Base-by-base conservation (phyloP, 768 basidiomycete species). In the Tephrocybe sp. region DNA sequence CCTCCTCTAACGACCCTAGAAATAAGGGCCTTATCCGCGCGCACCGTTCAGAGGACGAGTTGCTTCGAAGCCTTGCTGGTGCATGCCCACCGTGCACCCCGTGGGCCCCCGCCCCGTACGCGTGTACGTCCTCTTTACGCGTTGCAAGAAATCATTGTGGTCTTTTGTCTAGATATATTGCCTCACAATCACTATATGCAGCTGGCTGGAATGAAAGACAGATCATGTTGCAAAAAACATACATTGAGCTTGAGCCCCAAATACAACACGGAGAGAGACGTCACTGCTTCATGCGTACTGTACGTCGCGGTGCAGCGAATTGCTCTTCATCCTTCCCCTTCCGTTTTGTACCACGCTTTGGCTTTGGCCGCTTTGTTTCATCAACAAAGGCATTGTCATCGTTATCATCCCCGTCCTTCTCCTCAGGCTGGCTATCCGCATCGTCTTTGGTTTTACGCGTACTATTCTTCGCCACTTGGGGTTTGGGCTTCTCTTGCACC, bases 41-140 rank as follows among this genome's bases (percentile, higher is more conserved):
- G n/a, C 55, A 87, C 82, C 19, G 82, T 98, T 22, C 89, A 91
- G 65, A 79, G 97, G 38, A 99, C 97, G n/a, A 93, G 90, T 69
- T 86, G 80, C 57, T 78, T 98, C 32, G 87, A 92, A 59, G 93
- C 94, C n/a, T n/a, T n/a, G n/a, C n/a, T n/a, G n/a, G n/a, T n/a
- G n/a, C n/a, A n/a, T n/a, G n/a, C n/a, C n/a, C n/a, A n/a, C n/a
- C n/a, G n/a, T n/a, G n/a, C n/a, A n/a, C n/a, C n/a, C n/a, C n/a
- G n/a, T n/a, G n/a, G n/a, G n/a, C n/a, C n/a, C n/a, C n/a, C n/a
- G n/a, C n/a, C n/a, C n/a, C n/a, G n/a, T n/a, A n/a, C n/a, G n/a
- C n/a, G n/a, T n/a, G n/a, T n/a, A n/a, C n/a, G n/a, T n/a, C n/a
- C n/a, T n/a, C n/a, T n/a, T n/a, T n/a, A n/a, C n/a, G n/a, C n/a